phyloP scores from a whole-genome alignment of 2,329 filamentous ascomycete genomes.

The Metarhizium guizhouense region DNA sequence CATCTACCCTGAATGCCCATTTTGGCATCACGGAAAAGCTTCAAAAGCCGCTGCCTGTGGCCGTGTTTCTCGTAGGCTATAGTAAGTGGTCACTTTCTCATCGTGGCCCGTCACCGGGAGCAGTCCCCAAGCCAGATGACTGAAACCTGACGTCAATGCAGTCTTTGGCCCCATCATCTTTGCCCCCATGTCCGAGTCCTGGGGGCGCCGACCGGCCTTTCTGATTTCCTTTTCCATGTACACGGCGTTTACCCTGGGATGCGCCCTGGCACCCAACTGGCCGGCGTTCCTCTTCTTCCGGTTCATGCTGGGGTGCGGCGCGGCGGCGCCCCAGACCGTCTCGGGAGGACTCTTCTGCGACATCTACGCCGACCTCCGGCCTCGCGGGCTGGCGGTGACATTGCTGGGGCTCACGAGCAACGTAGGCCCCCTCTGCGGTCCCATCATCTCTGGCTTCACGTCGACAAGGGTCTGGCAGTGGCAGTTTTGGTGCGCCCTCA shows the following conservation, averaged over 20 bases:
- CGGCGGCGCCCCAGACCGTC: slow-evolving; percentile 31
- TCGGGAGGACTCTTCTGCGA: slow-evolving; percentile 36
- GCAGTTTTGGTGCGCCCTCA: slow-evolving; percentile 7
- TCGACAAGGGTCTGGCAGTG: slow-evolving; percentile 6
- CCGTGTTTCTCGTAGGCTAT: slow-evolving; percentile 9
- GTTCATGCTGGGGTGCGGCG: slow-evolving; percentile 29
- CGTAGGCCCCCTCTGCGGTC: slow-evolving; percentile 7
- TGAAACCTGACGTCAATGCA: background rate
- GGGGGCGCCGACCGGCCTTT: slow-evolving; percentile 31
- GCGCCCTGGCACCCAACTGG: slow-evolving; percentile 32
- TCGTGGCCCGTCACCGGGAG: background rate
- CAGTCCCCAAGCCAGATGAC: background rate
- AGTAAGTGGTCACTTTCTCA: background rate
- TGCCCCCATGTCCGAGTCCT: slow-evolving; percentile 31
- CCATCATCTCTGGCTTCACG: slow-evolving; percentile 7
- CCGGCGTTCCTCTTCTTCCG: slow-evolving; percentile 33
- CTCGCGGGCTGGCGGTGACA: slow-evolving; percentile 23
- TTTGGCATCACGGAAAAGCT: slow-evolving; percentile 6
- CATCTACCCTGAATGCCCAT: slow-evolving; percentile 1
- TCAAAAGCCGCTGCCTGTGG: slow-evolving; percentile 5
- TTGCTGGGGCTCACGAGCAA: slow-evolving; percentile 19
- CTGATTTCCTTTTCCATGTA: slow-evolving; percentile 38
- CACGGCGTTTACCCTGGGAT: slow-evolving; percentile 29
- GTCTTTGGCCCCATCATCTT: slow-evolving; percentile 29
- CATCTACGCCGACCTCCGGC: slow-evolving; percentile 26